phyloP scores from a whole-genome alignment of 2,329 filamentous ascomycete species.

The Apiospora malaysiana region DNA sequence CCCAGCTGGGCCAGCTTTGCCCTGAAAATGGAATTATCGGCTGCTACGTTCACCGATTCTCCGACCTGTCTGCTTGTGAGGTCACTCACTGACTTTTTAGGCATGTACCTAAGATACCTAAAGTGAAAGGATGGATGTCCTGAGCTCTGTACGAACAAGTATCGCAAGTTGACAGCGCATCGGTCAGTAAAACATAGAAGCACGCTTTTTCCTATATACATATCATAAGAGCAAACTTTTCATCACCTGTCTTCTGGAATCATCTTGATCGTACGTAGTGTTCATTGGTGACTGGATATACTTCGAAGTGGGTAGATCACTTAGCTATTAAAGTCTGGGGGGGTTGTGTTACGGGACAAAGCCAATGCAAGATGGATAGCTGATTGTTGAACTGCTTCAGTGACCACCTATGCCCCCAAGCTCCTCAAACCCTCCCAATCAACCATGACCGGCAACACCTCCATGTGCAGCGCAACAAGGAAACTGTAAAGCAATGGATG shows the following conservation, averaged over 20 bases:
- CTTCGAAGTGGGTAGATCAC: not conserved
- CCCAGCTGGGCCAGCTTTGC: not conserved
- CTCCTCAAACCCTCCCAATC: not conserved
- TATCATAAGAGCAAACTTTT: not conserved
- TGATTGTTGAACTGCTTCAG: constrained; percentile 1
- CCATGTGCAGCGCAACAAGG: constrained; percentile 1
- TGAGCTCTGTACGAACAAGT: not conserved
- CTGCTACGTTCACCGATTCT: not conserved
- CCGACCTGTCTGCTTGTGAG: not conserved
- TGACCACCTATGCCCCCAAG: not conserved
- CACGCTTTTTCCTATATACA: not conserved
- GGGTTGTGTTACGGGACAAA: not conserved
- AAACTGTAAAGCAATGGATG: constrained; percentile 66
- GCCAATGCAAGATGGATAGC: constrained; percentile 11
- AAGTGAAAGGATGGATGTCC: not conserved
- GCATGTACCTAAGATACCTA: too few relatives aligned
- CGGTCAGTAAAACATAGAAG: not conserved
- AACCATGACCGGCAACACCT: constrained; percentile 1
- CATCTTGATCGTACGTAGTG: not conserved
- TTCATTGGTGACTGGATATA: not conserved
- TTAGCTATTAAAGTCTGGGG: not conserved
- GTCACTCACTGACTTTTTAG: not conserved
- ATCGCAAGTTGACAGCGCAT: not conserved
- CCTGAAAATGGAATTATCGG: not conserved
- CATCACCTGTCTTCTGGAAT: too few relatives aligned